Base-by-base conservation (phyloP, 2,329 filamentous ascomycete species). In the Fusarium xyrophilum region DNA sequence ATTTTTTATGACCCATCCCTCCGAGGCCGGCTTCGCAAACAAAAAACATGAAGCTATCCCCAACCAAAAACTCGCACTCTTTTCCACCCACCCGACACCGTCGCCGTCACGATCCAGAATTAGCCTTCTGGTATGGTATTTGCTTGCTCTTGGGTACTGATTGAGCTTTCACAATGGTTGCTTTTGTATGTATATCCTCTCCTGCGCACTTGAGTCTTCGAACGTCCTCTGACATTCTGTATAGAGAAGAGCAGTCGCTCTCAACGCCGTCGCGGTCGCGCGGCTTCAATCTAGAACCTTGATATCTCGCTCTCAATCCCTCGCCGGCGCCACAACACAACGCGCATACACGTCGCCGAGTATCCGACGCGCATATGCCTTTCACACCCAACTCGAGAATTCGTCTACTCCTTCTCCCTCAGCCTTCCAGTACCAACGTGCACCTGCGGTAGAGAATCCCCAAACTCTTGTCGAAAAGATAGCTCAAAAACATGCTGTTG, bases 381-480 rank as follows among this genome's bases (percentile, higher is more conserved):
- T 92, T 74, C 87, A 88, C 60, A 85, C 89, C 4, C 86, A 91
- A 76, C 82, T 87, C 58, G 85, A 90, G 62, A 85, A 85, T 67
- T 78, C 85, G 5, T 62, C 74, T 36, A 75, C 80, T 7, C 82
- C 74, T 33, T 74, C 80, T 7, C 82, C 87, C 7, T 80, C 85
- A 46, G 83, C 85, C 39, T 79, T 91, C 63, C 83, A 89, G 56
- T 83, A 84, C 77, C 83, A 55, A 80, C 82, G 70, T 73, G 77
- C n/a, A 0, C 56, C 75, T 2, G 33, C 50, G 6, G 48, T 67
- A 6, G 56, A 67, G 36, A 65, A 70, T 1, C 89, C 4, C 86
- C 93, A 97, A 79, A 97, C 92, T 5, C 80, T 97, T 53, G 96
- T 92, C 5, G 94, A 97, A 78, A 97, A 97, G 83, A 97, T 97